Evolutionary conservation across 768 basidiomycete species (phyloP).

Genomic region (Hericium coralloides): DNA sequence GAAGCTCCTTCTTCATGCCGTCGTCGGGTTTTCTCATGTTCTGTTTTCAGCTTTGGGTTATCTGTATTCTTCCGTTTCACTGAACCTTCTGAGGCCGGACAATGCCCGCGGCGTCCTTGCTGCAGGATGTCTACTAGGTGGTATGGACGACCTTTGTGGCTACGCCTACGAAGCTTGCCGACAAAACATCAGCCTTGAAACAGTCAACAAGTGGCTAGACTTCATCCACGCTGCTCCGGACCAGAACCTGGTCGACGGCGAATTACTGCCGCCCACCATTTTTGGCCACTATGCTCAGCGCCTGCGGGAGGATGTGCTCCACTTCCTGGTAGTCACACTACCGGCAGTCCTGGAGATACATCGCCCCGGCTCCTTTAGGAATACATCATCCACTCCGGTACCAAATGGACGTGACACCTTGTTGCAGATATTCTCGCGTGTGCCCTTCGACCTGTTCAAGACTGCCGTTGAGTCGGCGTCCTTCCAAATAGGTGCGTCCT

Average conservation of each 20-base stretch:
- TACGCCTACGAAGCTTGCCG: slow-evolving; percentile 74
- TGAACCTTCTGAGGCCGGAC: slow-evolving; percentile 58
- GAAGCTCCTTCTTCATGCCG: not conserved
- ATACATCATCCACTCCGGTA: slow-evolving; percentile 24
- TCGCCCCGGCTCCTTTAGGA: slow-evolving; percentile 25
- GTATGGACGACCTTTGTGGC: slow-evolving; percentile 77
- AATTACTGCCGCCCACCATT: slow-evolving; percentile 38
- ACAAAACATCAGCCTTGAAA: slow-evolving; percentile 67
- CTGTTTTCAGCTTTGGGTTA: slow-evolving; percentile 57
- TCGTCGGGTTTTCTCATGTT: slow-evolving; percentile 12
- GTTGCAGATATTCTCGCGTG: slow-evolving; percentile 64
- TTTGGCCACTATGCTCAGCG: slow-evolving; percentile 73
- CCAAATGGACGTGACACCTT: slow-evolving; percentile 58
- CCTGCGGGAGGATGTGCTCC: slow-evolving; percentile 68
- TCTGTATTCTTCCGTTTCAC: slow-evolving; percentile 66
- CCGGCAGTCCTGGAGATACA: slow-evolving; percentile 56
- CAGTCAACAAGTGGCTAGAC: slow-evolving; percentile 67
- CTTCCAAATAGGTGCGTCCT: slow-evolving; percentile 66
- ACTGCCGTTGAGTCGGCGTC: slow-evolving; percentile 68
- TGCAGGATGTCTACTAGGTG: slow-evolving; percentile 76
- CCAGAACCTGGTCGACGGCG: not conserved
- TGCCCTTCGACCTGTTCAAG: slow-evolving; percentile 87
- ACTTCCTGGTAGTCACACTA: slow-evolving; percentile 68
- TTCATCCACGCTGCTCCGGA: slow-evolving; percentile 49
- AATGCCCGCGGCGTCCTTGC: slow-evolving; percentile 84